Base-by-base conservation (phyloP, 2,329 filamentous ascomycete species). In the Mariannaea sp. region DNA sequence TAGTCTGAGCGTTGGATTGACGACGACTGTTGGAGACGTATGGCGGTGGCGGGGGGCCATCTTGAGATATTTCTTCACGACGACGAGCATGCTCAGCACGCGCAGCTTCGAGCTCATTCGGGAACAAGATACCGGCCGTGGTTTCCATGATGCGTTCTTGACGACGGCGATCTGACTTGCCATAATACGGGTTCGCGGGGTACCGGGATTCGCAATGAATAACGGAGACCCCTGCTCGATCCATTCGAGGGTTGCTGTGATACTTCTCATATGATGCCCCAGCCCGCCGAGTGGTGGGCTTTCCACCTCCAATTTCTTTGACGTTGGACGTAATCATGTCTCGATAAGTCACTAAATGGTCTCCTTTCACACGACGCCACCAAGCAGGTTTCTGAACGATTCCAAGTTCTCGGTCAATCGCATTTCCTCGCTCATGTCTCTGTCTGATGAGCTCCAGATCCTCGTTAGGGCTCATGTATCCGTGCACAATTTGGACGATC, bases 391-490 rank as follows among this genome's bases (percentile, higher is more conserved):
- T 86, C 46, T 77, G 73, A 9, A 79, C 74, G 45, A 86, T 71
- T 45, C 85, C 85, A 8, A 90, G 77, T 47, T 87, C 83, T 6
- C 75, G 76, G 65, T 90, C 84, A n/a, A 80, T 70, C 19, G 75
- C 70, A 4, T 75, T 73, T 5, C 82, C 84, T 7, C 86, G 80
- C 27, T 76, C 70, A 4, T 80, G 78, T 43, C 88, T 80, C 69
- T 88, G 85, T 24, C 79, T 75, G 29, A 88, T 80, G 13, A 91
- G 77, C 47, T 85, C 77, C 51, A 77, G 78, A 65, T 92, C 88
- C 70, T 92, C 88, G 61, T 92, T 92, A 16, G 83, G 80, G 24
- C 82, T 80, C n/a, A 80, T 57, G 62, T 81, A 84, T 9, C 87
- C 88, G 32, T 79, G 79, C 4, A 77, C 48, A 54, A 77, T 69